Conservation (phyloP, 1,284 basidiomycete species). For the Pyrrhoderma noxium region DNA sequence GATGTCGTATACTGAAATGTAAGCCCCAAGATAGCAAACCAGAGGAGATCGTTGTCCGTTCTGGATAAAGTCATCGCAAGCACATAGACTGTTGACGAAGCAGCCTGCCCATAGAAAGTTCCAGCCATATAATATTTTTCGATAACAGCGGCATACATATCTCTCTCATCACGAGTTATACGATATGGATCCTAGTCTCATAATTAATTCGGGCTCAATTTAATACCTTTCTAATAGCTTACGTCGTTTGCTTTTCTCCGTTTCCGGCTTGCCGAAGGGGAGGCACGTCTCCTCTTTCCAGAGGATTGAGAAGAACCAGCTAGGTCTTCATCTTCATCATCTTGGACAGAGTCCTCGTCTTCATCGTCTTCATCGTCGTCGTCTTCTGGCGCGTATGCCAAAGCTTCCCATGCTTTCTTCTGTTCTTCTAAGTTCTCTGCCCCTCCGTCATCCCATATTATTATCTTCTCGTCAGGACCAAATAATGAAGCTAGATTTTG, state of each 20-base stretch:
- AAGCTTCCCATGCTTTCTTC: slow-evolving; percentile 69
- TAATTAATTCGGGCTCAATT: background rate
- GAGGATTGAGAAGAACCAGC: slow-evolving; percentile 25
- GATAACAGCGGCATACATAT: slow-evolving; percentile 53
- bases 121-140: slow-evolving; percentile 84
- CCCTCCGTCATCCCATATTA: slow-evolving; percentile 89
- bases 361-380: slow-evolving; percentile 33
- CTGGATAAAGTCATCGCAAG: slow-evolving; percentile 86
- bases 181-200: slow-evolving; percentile 32
- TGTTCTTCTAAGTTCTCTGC: slow-evolving; percentile 59
- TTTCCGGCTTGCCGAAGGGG: slow-evolving; percentile 36
- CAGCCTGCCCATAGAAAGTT: slow-evolving; percentile 85
- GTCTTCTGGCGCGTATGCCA: slow-evolving; percentile 49
- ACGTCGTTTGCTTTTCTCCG: slow-evolving; percentile 44
- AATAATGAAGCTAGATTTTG: slow-evolving; percentile 89
- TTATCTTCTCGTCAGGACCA: slow-evolving; percentile 59
- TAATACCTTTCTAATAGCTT: slow-evolving; percentile 21
- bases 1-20: slow-evolving; percentile 90
- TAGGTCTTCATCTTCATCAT: slow-evolving; percentile 37
- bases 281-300: slow-evolving; percentile 46
- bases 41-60: slow-evolving; percentile 89
- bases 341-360: slow-evolving; percentile 38
- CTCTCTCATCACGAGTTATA: slow-evolving; percentile 65
- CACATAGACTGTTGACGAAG: slow-evolving; percentile 84
- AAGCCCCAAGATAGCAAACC: slow-evolving; percentile 91